phyloP scores from a whole-genome alignment of 2,329 filamentous ascomycete genomes.

The Aureobasidium uvarum region DNA sequence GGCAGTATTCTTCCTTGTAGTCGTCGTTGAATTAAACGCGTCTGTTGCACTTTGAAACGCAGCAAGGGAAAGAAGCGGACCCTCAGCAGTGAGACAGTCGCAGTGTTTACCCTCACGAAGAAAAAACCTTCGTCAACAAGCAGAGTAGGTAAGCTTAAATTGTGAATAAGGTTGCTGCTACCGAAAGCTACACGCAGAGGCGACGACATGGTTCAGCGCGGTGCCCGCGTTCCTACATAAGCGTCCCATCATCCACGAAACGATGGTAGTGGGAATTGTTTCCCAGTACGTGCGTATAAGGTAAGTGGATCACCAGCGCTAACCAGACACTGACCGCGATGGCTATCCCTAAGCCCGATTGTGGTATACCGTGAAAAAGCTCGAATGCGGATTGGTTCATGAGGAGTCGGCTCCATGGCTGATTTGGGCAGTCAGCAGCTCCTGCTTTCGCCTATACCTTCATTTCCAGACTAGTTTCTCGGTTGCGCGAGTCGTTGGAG shows the following conservation, averaged over 20 bases:
- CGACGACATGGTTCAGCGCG: neutral
- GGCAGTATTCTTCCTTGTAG: neutral
- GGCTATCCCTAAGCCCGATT: neutral
- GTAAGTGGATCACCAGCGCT: neutral
- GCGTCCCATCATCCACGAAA: neutral
- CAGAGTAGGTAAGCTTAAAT: neutral
- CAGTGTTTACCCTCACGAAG: neutral
- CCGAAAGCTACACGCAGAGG: neutral
- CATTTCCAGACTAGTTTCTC: neutral
- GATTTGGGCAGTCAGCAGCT: neutral
- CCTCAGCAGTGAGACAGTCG: neutral
- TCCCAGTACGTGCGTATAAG: neutral
- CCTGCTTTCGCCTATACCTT: slow-evolving; percentile 16
- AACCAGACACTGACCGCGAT: neutral
- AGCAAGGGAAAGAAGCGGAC: neutral
- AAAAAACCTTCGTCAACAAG: neutral
- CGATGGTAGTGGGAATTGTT: neutral
- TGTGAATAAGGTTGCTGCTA: slow-evolving; percentile 1
- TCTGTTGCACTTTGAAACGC: slow-evolving; percentile 5
- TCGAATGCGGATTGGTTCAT: neutral
- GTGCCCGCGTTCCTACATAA: slow-evolving; percentile 11
- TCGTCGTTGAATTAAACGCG: neutral
- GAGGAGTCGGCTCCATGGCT: neutral
- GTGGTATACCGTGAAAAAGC: neutral
- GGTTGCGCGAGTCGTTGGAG: neutral